A percentile compares a stretch with the other conserved stretches of the same genome.
Evolutionary conservation across 768 basidiomycete species (phyloP).

Genomic region (Tylopilus intermedius): DNA sequence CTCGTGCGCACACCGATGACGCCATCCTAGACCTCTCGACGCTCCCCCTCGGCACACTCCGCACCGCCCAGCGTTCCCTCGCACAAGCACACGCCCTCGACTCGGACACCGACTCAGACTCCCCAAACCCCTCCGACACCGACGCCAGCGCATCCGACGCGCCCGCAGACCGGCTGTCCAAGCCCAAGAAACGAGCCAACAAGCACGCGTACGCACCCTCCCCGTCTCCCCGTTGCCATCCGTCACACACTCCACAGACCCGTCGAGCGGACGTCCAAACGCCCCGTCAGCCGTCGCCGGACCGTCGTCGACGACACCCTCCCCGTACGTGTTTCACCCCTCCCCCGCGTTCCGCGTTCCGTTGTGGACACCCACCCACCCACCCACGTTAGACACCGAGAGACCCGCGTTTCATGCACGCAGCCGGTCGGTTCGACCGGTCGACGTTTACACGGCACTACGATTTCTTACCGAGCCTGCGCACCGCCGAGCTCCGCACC

Average conservation of each 20-base stretch:
- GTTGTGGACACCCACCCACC: background rate
- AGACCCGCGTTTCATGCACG: conserved; percentile 81
- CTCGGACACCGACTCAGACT: conserved; percentile 34
- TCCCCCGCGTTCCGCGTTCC: too few relatives aligned
- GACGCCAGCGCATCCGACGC: conserved; percentile 14
- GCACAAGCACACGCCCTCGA: conserved; percentile 37
- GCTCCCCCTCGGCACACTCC: conserved; percentile 60
- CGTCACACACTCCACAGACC: conserved; percentile 46
- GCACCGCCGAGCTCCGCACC: conserved; percentile 56
- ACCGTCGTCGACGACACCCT: conserved; percentile 64
- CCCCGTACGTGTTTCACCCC: conserved; percentile 40
- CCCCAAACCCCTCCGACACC: conserved; percentile 8
- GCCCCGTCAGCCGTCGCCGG: conserved; percentile 70
- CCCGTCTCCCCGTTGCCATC: background rate
- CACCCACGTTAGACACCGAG: conserved; percentile 53
- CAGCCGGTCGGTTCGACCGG: conserved; percentile 63
- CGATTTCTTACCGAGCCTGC: conserved; percentile 65
- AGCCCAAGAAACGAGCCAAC: conserved; percentile 51
- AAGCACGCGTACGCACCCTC: conserved; percentile 80
- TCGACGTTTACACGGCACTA: conserved; percentile 69
- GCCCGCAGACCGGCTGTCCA: conserved; percentile 39
- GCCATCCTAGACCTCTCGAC: conserved; percentile 46
- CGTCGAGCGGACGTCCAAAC: conserved; percentile 76
- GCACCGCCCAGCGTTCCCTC: conserved; percentile 59
- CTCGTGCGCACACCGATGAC: background rate